Base-by-base conservation (phyloP, 2,329 filamentous ascomycete species). In the Penicillium psychrosexuale region DNA sequence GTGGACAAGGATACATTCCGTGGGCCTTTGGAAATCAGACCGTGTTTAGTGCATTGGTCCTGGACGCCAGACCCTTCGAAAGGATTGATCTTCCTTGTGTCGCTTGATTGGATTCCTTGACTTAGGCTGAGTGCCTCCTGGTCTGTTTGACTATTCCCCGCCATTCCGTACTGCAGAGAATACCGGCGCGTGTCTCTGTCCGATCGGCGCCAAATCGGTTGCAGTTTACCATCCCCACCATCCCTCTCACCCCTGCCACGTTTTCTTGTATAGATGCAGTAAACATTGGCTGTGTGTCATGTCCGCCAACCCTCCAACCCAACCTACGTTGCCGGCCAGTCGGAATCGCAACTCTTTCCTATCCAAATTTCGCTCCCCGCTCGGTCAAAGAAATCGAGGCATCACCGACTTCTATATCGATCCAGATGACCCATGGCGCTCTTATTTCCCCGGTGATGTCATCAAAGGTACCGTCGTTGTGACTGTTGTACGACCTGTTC, bases 381-480 rank as follows among this genome's bases (percentile, higher is more conserved):
- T 86, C 63, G 73, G 78, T 42, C 71, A 73, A 57, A 70, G 76
- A 47, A 76, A 82, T 61, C 81, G 83, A 64, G 81, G 79, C 65
- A 78, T 84, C 64, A 78, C 81, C 63, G 84, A 86, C 57, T 85
- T 82, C 69, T 80, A 82, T 63, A 81, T 87, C 61, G 78, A 84
- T 62, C 80, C 82, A 28, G 82, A 86, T 61, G 82, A 87, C 61
- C 84, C 84, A 24, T 84, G 84, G 72, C 80, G 80, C 60, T 80
- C 83, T 57, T 86, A 87, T 68, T 77, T 79, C 19, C 83, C 84
- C 1, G 84, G 84, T 15, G 84, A 87, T 67, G 67, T 77, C n/a
- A 80, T 87, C 51, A 83, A 79, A 56, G 84, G 84, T 24, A 80
- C 79, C 17, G 82, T 87, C 24, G 74, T 82, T 48, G 72, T 87